Evolutionary conservation across 495 filamentous ascomycete species (phyloP), one percentile per base, ranked within the genome.

Genomic region (Evernia prunastri): DNA sequence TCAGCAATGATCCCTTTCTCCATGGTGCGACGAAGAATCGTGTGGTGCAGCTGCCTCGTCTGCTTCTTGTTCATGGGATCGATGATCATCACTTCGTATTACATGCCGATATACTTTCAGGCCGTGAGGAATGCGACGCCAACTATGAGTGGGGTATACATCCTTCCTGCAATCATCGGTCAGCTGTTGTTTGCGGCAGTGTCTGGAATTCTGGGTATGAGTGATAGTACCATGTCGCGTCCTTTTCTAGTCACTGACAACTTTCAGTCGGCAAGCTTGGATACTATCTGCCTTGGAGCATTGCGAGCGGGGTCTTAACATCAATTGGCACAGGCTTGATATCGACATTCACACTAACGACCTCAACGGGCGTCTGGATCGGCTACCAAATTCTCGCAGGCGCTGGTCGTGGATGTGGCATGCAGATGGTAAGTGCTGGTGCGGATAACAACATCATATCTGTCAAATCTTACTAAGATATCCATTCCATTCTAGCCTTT

Each of bases 351-450:
- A 70, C 71, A 8, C 77, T 78, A 4, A 51, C 65, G 5, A 84
- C 81, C 17, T 58, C 72, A 8, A 67, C 68, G 0, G 75, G 72
- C 13, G 80, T 73, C 35, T 86, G 83, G 81, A 73, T 85, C 36
- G 83, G 84, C 17, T 87, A 84, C 66, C 83, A 86, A 66, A 78
- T 86, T 36, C 68, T 88, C 9, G 74, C 75, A 9, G 84, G 84
- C 17, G 65, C 75, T 20, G 80, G 80, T n/a, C 78, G 78, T 51
- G 83, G 84, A 15, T 66, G 73, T 0, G 80, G 73, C 1, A 71
- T 84, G 60, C 81, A 84, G 59, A 70, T 82, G 59, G 59, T 61
- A 36, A n/a, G 40, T 23, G 7, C 12, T 35, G 69, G 72, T 3
- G 73, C 73, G 58, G 72, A 66, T 31, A 71, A 73, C 9, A 72